phyloP scores from a whole-genome alignment of 2,329 filamentous ascomycete species.

The Xylariaceae sp. region DNA sequence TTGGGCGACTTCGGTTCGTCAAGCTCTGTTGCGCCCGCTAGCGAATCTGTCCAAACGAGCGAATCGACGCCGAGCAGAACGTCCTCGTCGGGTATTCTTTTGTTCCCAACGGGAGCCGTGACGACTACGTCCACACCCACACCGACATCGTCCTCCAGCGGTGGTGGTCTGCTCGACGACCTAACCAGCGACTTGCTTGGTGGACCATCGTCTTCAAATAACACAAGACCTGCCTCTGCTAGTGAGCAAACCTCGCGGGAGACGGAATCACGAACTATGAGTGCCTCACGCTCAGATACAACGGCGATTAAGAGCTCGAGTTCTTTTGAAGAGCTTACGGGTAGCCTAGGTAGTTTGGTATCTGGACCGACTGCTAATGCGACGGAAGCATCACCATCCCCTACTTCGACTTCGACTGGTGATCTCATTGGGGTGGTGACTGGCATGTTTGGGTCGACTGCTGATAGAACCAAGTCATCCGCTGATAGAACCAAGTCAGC shows the following conservation, averaged over 20 bases:
- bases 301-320: not conserved
- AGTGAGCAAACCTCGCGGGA: not conserved
- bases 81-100: conserved; percentile 25
- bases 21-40: conserved; percentile 9
- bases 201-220: conserved; percentile 6
- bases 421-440: not conserved
- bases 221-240: conserved; percentile 2
- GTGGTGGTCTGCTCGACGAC: conserved; percentile 22
- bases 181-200: conserved; percentile 15
- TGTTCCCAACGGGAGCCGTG: conserved; percentile 29
- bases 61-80: conserved; percentile 4
- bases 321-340: no score
- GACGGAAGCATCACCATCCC: not conserved
- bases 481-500: not conserved
- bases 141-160: conserved; percentile 14
- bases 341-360: not conserved
- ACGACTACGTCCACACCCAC: conserved; percentile 15
- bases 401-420: conserved; percentile 5
- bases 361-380: not conserved
- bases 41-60: conserved; percentile 5
- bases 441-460: not conserved
- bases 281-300: conserved; percentile 1
- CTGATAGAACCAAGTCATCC: not conserved
- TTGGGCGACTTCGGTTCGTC: not conserved
- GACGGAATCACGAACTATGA: not conserved